Evolutionary conservation across 2,329 filamentous ascomycete genomes (phyloP).

Genomic region (Diplodia mutila): DNA sequence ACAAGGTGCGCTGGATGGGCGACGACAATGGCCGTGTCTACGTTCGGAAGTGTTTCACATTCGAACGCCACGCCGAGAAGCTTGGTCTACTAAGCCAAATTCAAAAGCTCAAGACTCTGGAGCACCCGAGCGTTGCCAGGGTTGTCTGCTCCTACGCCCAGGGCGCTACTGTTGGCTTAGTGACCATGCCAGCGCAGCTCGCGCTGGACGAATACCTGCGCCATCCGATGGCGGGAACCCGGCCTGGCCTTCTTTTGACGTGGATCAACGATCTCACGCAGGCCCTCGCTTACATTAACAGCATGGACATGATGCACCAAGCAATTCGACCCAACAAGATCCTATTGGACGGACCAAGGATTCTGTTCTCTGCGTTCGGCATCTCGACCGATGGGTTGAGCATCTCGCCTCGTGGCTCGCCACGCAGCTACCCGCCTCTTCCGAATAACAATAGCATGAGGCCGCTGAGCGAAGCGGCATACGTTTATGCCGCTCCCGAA

Average conservation of each 20-base stretch:
- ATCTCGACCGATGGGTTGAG: slow-evolving; percentile 29
- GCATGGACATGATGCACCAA: slow-evolving; percentile 40
- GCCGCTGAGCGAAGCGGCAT: slow-evolving; percentile 40
- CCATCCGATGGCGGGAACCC: slow-evolving; percentile 37
- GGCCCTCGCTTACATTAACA: slow-evolving; percentile 44
- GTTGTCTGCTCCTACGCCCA: slow-evolving; percentile 45
- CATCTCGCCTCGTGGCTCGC: slow-evolving; percentile 26
- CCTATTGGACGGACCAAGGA: slow-evolving; percentile 40
- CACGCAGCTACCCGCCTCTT: slow-evolving; percentile 33
- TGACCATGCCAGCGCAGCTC: slow-evolving; percentile 40
- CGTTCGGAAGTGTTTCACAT: slow-evolving; percentile 43
- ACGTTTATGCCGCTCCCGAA: slow-evolving; percentile 46
- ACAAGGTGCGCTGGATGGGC: slow-evolving; percentile 41
- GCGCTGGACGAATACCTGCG: slow-evolving; percentile 45
- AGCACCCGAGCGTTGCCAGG: slow-evolving; percentile 45
- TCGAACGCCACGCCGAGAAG: slow-evolving; percentile 42
- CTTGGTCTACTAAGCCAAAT: slow-evolving; percentile 42
- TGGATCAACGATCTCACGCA: slow-evolving; percentile 48
- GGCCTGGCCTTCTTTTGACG: slow-evolving; percentile 41
- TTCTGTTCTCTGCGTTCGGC: slow-evolving; percentile 44
- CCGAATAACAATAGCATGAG: slow-evolving; percentile 22
- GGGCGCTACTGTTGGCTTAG: slow-evolving; percentile 41
- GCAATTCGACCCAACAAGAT: slow-evolving; percentile 46
- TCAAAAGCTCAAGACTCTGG: slow-evolving; percentile 41
- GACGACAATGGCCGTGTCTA: slow-evolving; percentile 40